These are phyloP conservation scores for Pyrenopolyporus hunteri DNA, from an alignment of 495 filamentous ascomycete genomes.

Conservation along the genomic window DNA sequence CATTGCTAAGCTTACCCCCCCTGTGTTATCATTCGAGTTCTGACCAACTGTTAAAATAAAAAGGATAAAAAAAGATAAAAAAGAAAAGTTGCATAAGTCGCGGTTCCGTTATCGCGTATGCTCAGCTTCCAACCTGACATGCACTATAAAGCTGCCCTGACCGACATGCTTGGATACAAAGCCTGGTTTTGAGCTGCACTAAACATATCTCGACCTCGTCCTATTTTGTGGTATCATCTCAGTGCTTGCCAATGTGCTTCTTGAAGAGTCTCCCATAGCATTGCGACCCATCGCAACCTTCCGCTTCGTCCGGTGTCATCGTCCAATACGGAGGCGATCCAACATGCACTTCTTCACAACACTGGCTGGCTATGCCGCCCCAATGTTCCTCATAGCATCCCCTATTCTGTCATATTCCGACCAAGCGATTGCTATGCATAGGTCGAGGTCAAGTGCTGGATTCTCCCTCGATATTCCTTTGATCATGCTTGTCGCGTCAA, in stretches of 20 bases:
- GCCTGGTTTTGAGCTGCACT: not conserved
- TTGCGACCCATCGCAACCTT: constrained; percentile 8
- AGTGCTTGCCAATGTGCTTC: not conserved
- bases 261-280: constrained; percentile 1
- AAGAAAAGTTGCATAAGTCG: constrained; percentile 30
- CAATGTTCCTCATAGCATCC: constrained; percentile 73
- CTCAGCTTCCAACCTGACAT: constrained; percentile 17
- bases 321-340: constrained; percentile 6
- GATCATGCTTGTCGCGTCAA: constrained; percentile 95
- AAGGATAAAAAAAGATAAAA: too few species aligned
- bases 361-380: constrained; percentile 58
- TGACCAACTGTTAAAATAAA: constrained; percentile 36
- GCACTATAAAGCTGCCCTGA: not conserved
- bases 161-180: not conserved
- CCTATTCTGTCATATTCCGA: constrained; percentile 88
- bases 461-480: constrained; percentile 89
- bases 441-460: constrained; percentile 78
- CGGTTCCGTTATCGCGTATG: constrained; percentile 18
- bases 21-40: not conserved
- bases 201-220: not conserved
- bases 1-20: constrained; percentile 2
- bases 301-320: constrained; percentile 11
- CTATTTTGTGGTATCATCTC: not conserved
- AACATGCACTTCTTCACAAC: constrained; percentile 51
- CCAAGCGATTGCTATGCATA: constrained; percentile 89